Evolutionary conservation across 2,329 filamentous ascomycete species (phyloP).

Genomic region (Hymenoscyphus albidus): DNA sequence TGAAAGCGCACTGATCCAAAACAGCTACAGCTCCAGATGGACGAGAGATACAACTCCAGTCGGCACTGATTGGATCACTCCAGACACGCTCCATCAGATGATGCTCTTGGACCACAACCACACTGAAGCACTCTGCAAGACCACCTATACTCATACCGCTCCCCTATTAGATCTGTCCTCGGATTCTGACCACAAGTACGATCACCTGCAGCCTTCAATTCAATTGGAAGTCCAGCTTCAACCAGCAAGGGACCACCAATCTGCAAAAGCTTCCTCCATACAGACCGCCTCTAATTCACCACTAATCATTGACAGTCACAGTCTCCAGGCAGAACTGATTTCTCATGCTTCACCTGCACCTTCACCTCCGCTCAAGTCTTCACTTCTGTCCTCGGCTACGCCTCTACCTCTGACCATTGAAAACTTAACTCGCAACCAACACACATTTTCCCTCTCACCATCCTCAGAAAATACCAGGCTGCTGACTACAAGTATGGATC

Average conservation of each 20-base stretch:
- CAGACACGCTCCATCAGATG: conserved; percentile 9
- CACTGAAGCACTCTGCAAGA: too few species aligned
- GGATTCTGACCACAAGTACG: not conserved
- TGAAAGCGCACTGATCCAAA: conserved; percentile 16
- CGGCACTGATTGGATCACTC: conserved; percentile 1
- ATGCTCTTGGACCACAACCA: conserved; percentile 8
- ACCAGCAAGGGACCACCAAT: not conserved
- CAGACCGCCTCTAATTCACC: not conserved
- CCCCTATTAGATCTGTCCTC: not conserved
- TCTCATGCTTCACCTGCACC: not conserved
- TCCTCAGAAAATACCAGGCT: not conserved
- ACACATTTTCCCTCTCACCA: not conserved
- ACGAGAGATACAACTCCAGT: conserved; percentile 2
- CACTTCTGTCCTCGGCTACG: not conserved
- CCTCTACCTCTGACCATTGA: not conserved
- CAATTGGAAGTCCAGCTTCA: not conserved
- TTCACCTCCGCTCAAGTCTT: not conserved
- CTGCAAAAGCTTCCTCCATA: not conserved
- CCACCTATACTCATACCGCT: not conserved
- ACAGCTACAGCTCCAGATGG: conserved; percentile 4
- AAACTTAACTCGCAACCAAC: not conserved
- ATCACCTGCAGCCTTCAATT: not conserved
- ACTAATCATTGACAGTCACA: not conserved
- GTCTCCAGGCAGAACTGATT: not conserved
- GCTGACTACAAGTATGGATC: not conserved